Percentiles rank a stretch among this genome's conserved stretches.
Conservation (phyloP, 345 rosid species). For the Hibiscus trionum region DNA sequence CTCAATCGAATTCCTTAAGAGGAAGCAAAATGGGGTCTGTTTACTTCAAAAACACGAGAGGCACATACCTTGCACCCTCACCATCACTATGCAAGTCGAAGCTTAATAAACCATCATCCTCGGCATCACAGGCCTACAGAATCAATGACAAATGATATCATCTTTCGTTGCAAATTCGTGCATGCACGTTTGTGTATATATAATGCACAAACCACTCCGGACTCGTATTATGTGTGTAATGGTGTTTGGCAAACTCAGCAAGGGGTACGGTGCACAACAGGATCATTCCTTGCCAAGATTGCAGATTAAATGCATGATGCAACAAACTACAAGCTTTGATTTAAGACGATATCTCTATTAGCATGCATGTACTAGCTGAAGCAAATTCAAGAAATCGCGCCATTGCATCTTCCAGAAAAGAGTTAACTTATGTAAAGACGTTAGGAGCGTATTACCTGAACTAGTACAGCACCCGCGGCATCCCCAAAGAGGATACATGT, state of each 20-base stretch:
- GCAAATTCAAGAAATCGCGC: not conserved
- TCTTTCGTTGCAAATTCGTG: not conserved
- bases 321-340: no score
- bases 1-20: conserved; percentile 3
- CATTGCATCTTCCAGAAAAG: not conserved
- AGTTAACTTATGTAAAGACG: not conserved
- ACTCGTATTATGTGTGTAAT: no score
- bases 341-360: no score
- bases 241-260: not conserved
- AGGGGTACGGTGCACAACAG: not conserved
- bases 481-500: conserved; percentile 92
- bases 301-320: no score
- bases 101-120: conserved; percentile 79
- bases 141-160: conserved; percentile 6
- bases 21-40: not conserved
- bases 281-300: no score
- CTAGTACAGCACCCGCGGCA: conserved; percentile 92
- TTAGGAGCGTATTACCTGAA: conserved; percentile 64
- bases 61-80: conserved; percentile 61
- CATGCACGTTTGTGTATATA: no score
- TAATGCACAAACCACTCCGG: no score
- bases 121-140: conserved; percentile 74
- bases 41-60: conserved; percentile 2
- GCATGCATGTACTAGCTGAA: not conserved
- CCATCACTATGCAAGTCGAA: conserved; percentile 90